These are phyloP conservation scores for Aureoboletus auriporus DNA, from an alignment of 768 basidiomycete genomes.

Conservation along the genomic window DNA sequence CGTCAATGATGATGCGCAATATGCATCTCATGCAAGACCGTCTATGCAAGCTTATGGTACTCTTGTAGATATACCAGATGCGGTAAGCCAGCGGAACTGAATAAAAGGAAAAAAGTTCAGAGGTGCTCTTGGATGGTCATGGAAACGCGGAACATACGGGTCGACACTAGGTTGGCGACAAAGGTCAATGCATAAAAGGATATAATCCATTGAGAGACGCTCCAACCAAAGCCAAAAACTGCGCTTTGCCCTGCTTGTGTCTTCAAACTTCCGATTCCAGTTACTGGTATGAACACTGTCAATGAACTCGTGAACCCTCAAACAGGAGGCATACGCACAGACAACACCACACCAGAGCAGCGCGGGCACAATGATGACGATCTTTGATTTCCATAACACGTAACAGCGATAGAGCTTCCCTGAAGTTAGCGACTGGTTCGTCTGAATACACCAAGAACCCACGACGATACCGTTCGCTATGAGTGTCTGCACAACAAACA, in stretches of 20 bases:
- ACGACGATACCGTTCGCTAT: conserved; percentile 4
- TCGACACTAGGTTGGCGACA: too few species aligned
- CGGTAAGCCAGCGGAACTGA: not conserved
- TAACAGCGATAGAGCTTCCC: conserved; percentile 9
- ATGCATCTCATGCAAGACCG: conserved; percentile 1
- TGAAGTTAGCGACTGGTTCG: not conserved
- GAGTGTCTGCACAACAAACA: conserved; percentile 1
- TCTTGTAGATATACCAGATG: conserved; percentile 3
- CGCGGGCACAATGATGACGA: not conserved
- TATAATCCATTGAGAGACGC: too few species aligned
- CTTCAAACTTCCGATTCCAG: too few species aligned
- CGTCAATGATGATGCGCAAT: conserved; percentile 2
- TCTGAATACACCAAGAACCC: not conserved
- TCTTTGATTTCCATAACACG: not conserved
- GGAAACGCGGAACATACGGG: not conserved
- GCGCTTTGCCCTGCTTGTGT: too few species aligned
- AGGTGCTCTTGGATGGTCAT: not conserved
- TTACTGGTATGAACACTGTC: too few species aligned
- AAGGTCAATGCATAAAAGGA: too few species aligned
- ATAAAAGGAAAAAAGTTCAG: not conserved
- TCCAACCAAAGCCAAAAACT: too few species aligned
- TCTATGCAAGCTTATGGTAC: not conserved
- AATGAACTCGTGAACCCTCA: too few species aligned
- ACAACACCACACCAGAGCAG: conserved; percentile 1
- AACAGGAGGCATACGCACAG: not conserved